Base-by-base conservation (phyloP, 164 flowering plant genomes). In the Piper longum region DNA sequence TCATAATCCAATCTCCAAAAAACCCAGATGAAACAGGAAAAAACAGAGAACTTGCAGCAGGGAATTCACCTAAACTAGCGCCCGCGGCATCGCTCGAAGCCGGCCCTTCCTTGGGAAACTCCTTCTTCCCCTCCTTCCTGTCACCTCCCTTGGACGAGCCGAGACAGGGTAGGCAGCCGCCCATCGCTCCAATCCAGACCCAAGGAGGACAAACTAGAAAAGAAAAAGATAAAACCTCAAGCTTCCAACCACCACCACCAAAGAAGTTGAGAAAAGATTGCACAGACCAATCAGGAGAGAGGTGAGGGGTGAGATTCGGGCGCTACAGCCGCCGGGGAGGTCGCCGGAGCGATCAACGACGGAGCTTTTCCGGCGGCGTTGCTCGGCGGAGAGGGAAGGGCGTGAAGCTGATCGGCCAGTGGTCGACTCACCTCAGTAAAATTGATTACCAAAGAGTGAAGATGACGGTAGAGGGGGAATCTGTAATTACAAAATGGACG, bases 111-210 rank as follows among this genome's bases (percentile, higher is more conserved):
- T 57, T 57, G 41, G 60, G 14, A 16, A 57, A 57, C 36, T 57
- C 60, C 16, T 57, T 57, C 42, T 18, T 57, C 13, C 14, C 42
- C 16, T 57, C 60, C 60, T 19, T 19, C 41, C 36, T 13, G 3
- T 57, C 60, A 11, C 60, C 41, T 18, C 14, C 16, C 4, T 57
- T 57, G 42, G 60, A 26, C 18, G 60, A 57, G 9, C 60, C 60
- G 41, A 57, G 41, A 57, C 60, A 57, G 41, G 60, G 60, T 13
- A 57, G 36, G 41, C 60, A 57, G 60, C 60, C 39, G 16, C 60
- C 60, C 60, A 57, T 57, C 36, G 36, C 60, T 57, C 41, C 14
- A 57, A 57, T 36, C 60, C 26, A 3, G 36, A 57, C 0, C 59
- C 26, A 7, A 16, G 39, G 19, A 57, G 13, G 36, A 41, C 14